Evolutionary conservation across 179 eudicot species (phyloP).

Genomic region (Sideroxylon spinosum): DNA sequence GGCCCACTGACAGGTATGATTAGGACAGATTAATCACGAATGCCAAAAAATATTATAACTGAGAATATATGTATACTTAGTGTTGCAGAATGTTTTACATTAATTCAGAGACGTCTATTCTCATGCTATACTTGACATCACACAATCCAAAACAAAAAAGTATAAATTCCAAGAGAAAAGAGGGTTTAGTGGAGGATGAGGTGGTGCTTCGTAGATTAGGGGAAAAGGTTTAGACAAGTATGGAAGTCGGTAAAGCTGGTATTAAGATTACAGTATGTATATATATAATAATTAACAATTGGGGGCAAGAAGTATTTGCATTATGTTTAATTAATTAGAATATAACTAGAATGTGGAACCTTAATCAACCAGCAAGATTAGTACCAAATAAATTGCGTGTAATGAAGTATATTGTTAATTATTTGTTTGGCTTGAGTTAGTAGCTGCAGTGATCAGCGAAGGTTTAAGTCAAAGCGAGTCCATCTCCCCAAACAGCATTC

Average conservation of each 20-base stretch:
- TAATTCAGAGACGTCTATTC: constrained; percentile 20
- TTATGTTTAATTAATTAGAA: constrained; percentile 4
- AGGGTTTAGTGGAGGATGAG: constrained; percentile 18
- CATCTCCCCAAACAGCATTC: neutral
- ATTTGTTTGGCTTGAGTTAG: neutral
- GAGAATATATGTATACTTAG: neutral
- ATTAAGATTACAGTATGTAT: neutral
- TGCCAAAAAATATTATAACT: no score
- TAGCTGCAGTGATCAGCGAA: neutral
- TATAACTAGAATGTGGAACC: constrained; percentile 19
- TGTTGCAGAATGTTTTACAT: neutral
- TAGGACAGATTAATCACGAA: neutral
- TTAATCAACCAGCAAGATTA: neutral
- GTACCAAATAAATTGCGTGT: neutral
- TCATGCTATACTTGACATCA: constrained; percentile 25
- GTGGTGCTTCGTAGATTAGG: constrained; percentile 13
- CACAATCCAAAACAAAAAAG: constrained; percentile 15
- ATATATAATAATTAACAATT: neutral
- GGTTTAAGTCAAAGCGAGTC: neutral
- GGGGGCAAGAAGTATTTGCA: neutral
- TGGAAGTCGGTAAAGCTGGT: constrained; percentile 20
- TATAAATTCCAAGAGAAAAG: constrained; percentile 4
- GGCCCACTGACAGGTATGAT: constrained; percentile 14
- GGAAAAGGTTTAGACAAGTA: constrained; percentile 7
- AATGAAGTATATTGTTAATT: neutral